Evolutionary conservation across 306 rosid species (phyloP), one percentile per base, ranked within the genome.

Genomic region (Albizia julibrissin): DNA sequence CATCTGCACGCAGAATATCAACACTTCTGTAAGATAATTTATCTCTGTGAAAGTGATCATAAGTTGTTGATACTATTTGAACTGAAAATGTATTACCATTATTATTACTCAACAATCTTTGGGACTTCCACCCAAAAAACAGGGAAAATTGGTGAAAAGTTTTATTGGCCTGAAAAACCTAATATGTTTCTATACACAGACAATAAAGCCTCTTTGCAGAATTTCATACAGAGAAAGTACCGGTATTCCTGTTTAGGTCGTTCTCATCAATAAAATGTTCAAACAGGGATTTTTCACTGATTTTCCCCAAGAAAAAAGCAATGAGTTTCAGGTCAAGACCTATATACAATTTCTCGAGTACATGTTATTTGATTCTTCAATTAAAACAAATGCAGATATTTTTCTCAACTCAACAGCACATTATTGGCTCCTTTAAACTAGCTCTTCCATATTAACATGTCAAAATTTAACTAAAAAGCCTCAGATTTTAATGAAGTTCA

Each of bases 1-100:
- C 15, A 92, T 92, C 98, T 94, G 92, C 85, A 86, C 77, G 18
- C 16, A 81, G 47, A 75, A 66, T 70, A 47, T 81, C 77, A 81
- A 26, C 19, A 43, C 13, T 44, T 44, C n/a, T n/a, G 44, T 74
- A 14, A 50, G 4, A 73, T 22, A 49, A 15, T n/a, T 42, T 42
- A 8, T 18, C 56, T 18, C 26, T 31, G 47, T 29, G 42, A 13
- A 10, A n/a, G 14, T 29, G 26, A 71, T n/a, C 8, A 8, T 8
- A 21, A 56, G 5, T 9, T 8, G 26, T n/a, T 56, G 27, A 56
- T 2, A n/a, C 62, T 7, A 9, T n/a, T 56, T n/a, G 62, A 56
- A 56, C 62, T 56, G 24, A 56, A 19, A 19, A 19, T 56, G 62
- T 56, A 56, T 56, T 56, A 21, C 2, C 11, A 56, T n/a, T n/a